Percentiles rank a stretch among this genome's conserved stretches.
phyloP scores from a whole-genome alignment of 345 rosid genomes.

The Garcia nutans region DNA sequence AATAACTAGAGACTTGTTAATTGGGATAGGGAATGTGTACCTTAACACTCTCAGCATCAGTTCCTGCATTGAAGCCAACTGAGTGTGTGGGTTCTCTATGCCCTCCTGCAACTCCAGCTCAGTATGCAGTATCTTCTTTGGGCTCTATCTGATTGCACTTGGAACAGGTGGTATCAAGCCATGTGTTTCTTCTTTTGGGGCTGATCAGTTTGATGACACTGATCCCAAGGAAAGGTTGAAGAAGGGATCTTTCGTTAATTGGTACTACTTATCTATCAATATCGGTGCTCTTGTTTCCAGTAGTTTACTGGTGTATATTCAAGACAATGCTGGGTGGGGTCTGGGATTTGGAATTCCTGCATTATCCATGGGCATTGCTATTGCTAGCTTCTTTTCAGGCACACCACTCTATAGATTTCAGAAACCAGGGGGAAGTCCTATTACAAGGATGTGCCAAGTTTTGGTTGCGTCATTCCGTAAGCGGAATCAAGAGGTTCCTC shows the following conservation, averaged over 20 bases:
- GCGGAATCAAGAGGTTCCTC: conserved; percentile 54
- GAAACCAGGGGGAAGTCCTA: conserved; percentile 89
- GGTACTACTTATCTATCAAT: conserved; percentile 91
- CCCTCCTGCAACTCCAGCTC: conserved; percentile 66
- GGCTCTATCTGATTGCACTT: conserved; percentile 85
- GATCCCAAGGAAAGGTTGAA: conserved; percentile 71
- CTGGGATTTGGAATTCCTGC: conserved; percentile 93
- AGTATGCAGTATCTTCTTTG: conserved; percentile 70
- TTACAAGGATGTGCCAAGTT: conserved; percentile 82
- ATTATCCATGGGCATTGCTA: conserved; percentile 82
- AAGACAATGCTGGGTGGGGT: conserved; percentile 95
- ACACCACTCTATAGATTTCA: conserved; percentile 87
- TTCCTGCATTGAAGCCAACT: conserved; percentile 62
- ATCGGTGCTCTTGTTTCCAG: conserved; percentile 87
- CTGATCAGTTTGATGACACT: conserved; percentile 93
- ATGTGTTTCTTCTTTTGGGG: conserved; percentile 91
- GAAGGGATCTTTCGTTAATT: conserved; percentile 92
- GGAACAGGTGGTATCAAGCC: conserved; percentile 98
- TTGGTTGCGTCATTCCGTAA: conserved; percentile 74
- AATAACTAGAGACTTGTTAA: conserved; percentile 14
- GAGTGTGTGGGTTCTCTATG: conserved; percentile 62
- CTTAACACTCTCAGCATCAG: conserved; percentile 80
- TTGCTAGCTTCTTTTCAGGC: conserved; percentile 79
- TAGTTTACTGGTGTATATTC: conserved; percentile 82
- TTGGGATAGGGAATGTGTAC: conserved; percentile 75